Conservation (phyloP, 345 rosid genomes). For the Camelina laxa region DNA sequence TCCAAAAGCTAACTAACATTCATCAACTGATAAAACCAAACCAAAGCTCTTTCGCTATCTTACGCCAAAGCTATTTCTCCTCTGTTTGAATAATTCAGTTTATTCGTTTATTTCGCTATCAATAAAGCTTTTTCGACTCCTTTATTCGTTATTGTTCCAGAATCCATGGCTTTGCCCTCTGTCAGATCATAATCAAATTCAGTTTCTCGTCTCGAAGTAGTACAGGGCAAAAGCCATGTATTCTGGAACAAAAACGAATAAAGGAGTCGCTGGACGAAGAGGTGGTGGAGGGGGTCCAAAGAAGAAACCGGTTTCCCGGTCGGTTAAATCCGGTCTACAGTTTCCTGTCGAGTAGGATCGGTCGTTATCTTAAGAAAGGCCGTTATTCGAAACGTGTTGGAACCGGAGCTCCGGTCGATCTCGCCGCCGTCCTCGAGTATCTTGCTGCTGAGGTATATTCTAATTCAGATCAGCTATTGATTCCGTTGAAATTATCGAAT, state of each 20-base stretch:
- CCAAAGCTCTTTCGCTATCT: neutral
- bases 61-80: slow-evolving; percentile 11
- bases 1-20: slow-evolving; percentile 25
- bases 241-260: slow-evolving; percentile 57
- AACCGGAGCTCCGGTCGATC: slow-evolving; percentile 76
- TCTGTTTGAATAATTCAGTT: slow-evolving; percentile 25
- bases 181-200: slow-evolving; percentile 2
- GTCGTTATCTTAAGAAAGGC: slow-evolving; percentile 77
- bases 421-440: slow-evolving; percentile 84
- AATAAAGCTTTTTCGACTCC: too few species aligned
- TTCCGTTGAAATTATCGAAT: neutral
- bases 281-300: slow-evolving; percentile 68
- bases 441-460: slow-evolving; percentile 72
- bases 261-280: slow-evolving; percentile 72
- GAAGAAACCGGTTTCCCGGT: slow-evolving; percentile 82
- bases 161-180: too few species aligned
- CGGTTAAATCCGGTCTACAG: slow-evolving; percentile 75
- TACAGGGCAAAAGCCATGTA: slow-evolving; percentile 45
- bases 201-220: neutral
- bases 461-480: neutral
- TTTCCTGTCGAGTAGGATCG: slow-evolving; percentile 86
- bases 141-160: too few species aligned
- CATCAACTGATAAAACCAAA: slow-evolving; percentile 22
- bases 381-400: slow-evolving; percentile 73
- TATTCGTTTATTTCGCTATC: too few species aligned